Evolutionary conservation across 805 yeast species (phyloP).

Genomic region (Saccharomycopsis selenospora): DNA sequence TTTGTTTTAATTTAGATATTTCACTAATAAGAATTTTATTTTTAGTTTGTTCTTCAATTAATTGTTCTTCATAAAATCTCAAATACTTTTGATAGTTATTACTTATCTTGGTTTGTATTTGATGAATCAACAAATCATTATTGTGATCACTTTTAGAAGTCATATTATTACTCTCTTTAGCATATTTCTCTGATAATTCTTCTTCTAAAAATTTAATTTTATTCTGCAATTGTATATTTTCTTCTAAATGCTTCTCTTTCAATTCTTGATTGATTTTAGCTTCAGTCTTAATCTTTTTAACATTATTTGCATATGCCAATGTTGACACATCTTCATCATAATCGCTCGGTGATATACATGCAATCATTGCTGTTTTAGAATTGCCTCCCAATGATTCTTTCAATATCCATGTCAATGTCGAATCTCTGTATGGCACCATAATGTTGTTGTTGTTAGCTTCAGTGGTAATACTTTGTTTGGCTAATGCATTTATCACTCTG

Average conservation of each 20-base stretch:
- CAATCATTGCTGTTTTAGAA: conserved; percentile 83
- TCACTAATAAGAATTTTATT: conserved; percentile 22
- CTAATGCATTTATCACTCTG: conserved; percentile 49
- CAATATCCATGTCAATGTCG: conserved; percentile 65
- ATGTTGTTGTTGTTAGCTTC: conserved; percentile 24
- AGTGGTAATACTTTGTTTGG: conserved; percentile 29
- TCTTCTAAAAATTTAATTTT: conserved; percentile 26
- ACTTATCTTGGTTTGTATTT: conserved; percentile 20
- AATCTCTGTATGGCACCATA: conserved; percentile 66
- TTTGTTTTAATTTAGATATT: conserved; percentile 3
- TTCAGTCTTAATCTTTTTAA: conserved; percentile 56
- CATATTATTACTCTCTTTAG: no score
- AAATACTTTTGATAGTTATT: conserved; percentile 19
- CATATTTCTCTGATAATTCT: conserved; percentile 13
- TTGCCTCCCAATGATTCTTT: conserved; percentile 77
- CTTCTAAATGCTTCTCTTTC: conserved; percentile 32
- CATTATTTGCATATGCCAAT: conserved; percentile 69
- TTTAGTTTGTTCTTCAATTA: conserved; percentile 26
- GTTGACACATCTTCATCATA: conserved; percentile 74
- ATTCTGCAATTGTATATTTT: conserved; percentile 33
- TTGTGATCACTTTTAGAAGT: conserved; percentile 24
- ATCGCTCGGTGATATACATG: conserved; percentile 75
- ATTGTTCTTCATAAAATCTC: conserved; percentile 25
- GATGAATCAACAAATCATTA: conserved; percentile 24
- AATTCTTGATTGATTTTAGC: conserved; percentile 43